Base-by-base conservation (phyloP, 805 yeast species). In the Metschnikowia lochheadii region DNA sequence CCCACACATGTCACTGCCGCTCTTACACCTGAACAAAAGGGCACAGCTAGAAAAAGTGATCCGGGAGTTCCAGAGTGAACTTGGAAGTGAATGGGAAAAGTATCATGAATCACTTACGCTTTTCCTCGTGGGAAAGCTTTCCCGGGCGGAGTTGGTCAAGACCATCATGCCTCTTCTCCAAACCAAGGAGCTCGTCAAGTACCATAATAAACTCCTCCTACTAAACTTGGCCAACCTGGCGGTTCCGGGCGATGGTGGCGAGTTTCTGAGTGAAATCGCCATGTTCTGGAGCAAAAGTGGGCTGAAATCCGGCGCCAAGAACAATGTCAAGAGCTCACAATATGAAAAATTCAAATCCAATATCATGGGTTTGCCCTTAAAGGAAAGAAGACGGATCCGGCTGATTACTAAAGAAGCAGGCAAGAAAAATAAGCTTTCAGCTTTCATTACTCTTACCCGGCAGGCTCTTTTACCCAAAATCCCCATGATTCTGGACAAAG, bases 161-260 rank as follows among this genome's bases (percentile, higher is more conserved):
- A 82, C 75, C 44, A 73, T 89, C 32, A 73, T 74, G 40, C 78
- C 78, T n/a, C 72, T 87, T 26, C 72, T 90, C 46, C 70, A 66
- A 46, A 62, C 61, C 56, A 36, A 23, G 5, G 68, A 69, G 18
- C 72, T 83, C 45, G 63, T 80, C 36, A 73, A 82, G 49, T 78
- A 84, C 73, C 99, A 94, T 68, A 92, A 92, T 68, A 89, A 87
- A 63, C 73, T 92, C 41, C 69, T 92, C 40, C 73, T 92, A 49
- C 83, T 95, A 14, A 85, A 89, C 62, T 74, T 91, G 56, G 90
- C 97, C 21, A 92, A 91, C 66, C 80, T 96, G 5, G 82, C 84
- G 17, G 31, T 50, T 8, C 89, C 94, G 0, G 40, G 40, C 23
- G 46, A 44, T 26, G 17, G 23, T 18, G 72, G 77, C 6, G 89